phyloP scores from a whole-genome alignment of 495 filamentous ascomycete species.

The Penicillium mononematosum region DNA sequence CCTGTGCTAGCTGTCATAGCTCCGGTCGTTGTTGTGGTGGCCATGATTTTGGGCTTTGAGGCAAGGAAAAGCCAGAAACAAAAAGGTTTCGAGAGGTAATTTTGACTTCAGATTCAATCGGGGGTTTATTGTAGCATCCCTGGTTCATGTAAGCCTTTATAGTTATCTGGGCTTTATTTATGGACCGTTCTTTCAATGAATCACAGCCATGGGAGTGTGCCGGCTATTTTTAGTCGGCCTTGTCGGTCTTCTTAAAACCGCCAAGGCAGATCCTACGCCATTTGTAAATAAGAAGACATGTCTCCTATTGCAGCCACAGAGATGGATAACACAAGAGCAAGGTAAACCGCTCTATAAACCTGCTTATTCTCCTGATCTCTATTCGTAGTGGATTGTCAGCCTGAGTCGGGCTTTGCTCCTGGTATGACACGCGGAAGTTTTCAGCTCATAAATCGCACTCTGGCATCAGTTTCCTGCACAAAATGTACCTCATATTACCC shows the following conservation, averaged over 20 bases:
- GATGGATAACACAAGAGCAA: neutral
- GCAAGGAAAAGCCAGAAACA: neutral
- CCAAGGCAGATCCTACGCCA: neutral
- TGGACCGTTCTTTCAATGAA: neutral
- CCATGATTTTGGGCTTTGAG: neutral
- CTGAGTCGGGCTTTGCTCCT: no score
- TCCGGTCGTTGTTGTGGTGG: slow-evolving; percentile 8
- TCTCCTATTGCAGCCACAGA: neutral
- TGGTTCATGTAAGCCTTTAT: neutral
- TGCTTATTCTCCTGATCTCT: neutral
- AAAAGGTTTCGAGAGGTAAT: neutral
- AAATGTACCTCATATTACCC: no score
- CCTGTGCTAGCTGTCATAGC: slow-evolving; percentile 6
- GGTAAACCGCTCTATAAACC: neutral
- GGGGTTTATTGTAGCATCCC: neutral
- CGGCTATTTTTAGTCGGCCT: slow-evolving; percentile 7
- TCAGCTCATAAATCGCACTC: neutral
- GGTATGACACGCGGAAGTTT: neutral
- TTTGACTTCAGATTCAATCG: neutral
- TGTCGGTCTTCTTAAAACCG: neutral
- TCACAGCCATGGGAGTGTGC: neutral
- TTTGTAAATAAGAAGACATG: neutral
- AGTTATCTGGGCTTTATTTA: neutral
- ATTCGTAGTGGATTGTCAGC: neutral
- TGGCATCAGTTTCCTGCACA: no score